Conservation (phyloP, 2,329 filamentous ascomycete genomes). For the Stylonectria norvegica region DNA sequence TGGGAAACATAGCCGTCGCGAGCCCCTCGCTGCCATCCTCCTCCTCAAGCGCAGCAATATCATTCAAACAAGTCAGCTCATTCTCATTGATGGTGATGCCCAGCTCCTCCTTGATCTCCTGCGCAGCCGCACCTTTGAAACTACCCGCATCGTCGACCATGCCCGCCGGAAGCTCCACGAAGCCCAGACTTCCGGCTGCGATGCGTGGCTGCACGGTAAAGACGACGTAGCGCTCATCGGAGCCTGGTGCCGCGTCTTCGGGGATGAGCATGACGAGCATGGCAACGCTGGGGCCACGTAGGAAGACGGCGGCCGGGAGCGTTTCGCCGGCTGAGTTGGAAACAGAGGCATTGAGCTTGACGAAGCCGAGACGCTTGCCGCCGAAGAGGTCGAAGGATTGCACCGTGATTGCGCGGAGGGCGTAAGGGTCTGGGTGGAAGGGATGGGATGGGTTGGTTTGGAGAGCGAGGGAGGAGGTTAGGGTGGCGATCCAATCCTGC, state of each 20-base stretch:
- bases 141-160: conserved; percentile 54
- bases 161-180: conserved; percentile 56
- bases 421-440: conserved; percentile 53
- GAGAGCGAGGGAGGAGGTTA: conserved; percentile 44
- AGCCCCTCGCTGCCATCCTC: conserved; percentile 34
- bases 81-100: conserved; percentile 49
- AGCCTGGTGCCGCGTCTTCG: conserved; percentile 40
- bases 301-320: conserved; percentile 53
- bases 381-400: conserved; percentile 55
- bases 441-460: conserved; percentile 45
- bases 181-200: conserved; percentile 51
- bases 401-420: conserved; percentile 47
- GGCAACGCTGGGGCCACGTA: conserved; percentile 58
- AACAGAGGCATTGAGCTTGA: conserved; percentile 51
- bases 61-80: conserved; percentile 50
- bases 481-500: conserved; percentile 48
- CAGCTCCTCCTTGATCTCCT: conserved; percentile 60
- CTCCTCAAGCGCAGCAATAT: conserved; percentile 39
- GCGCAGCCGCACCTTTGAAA: conserved; percentile 56
- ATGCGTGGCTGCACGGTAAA: conserved; percentile 59
- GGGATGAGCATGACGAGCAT: conserved; percentile 57
- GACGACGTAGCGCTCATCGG: conserved; percentile 52
- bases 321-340: conserved; percentile 45
- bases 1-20: conserved; percentile 53
- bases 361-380: conserved; percentile 47